A percentile compares a stretch with the other conserved stretches of the same genome.
Evolutionary conservation across 208 protist species (phyloP).

Genomic region (Acanthamoeba culbertsoni): DNA sequence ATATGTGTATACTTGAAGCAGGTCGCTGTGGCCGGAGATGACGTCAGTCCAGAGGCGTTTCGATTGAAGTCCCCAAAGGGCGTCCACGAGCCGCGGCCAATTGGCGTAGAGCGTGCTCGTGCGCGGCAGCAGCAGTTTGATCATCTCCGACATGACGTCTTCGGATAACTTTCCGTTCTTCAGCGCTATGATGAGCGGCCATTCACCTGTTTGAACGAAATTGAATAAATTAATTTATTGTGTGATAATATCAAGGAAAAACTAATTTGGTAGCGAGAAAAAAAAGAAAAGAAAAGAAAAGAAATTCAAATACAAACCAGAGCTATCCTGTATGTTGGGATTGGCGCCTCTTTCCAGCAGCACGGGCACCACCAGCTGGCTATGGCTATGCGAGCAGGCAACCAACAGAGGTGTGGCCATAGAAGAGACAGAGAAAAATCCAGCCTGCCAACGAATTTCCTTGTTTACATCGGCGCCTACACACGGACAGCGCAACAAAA

Average conservation of each 20-base stretch:
- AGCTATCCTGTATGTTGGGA: background rate
- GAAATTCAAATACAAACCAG: background rate
- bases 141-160: background rate
- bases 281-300: no score
- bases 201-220: background rate
- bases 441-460: background rate
- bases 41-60: background rate
- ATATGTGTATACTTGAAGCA: no score
- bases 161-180: background rate
- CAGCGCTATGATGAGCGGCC: background rate
- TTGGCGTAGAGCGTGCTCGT: background rate
- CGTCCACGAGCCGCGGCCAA: background rate
- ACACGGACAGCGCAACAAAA: no score
- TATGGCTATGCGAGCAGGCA: background rate
- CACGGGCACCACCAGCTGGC: background rate
- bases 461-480: background rate
- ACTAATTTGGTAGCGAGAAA: no score
- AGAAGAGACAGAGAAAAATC: background rate
- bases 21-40: no score
- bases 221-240: no score
- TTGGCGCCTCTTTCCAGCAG: background rate
- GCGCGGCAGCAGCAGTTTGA: background rate
- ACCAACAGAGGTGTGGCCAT: background rate
- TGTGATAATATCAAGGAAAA: no score
- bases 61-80: background rate